A percentile compares a stretch with the other conserved stretches of the same genome.
These are phyloP conservation scores for Termitomyces sp. DNA, from an alignment of 768 basidiomycete species.

Conservation along the genomic window DNA sequence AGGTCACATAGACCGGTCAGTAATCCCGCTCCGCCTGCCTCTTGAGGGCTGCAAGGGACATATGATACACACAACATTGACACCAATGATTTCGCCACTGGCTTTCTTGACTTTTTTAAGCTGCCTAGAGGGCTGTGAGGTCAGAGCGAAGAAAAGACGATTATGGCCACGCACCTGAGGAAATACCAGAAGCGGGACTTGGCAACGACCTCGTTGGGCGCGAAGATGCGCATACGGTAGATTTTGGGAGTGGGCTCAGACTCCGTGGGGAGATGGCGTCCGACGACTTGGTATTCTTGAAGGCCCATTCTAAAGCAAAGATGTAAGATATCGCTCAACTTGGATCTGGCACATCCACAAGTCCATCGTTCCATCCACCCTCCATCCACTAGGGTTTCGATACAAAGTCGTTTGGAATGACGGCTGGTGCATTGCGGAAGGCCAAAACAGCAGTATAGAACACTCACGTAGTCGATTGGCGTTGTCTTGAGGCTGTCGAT, in stretches of 20 bases:
- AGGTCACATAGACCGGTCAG: conserved; percentile 42
- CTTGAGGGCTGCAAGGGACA: conserved; percentile 77
- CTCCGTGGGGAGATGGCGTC: conserved; percentile 95
- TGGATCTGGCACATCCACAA: conserved; percentile 23
- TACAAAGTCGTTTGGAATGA: conserved; percentile 8
- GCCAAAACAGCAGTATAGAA: conserved; percentile 4
- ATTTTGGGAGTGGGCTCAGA: conserved; percentile 94
- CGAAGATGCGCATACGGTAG: conserved; percentile 99
- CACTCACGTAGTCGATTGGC: conserved; percentile 36
- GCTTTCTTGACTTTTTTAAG: conserved; percentile 99
- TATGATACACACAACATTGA: conserved; percentile 89
- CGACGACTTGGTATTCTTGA: conserved; percentile 95
- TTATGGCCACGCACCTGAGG: conserved; percentile 61
- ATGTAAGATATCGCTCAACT: conserved; percentile 12
- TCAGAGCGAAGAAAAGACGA: neutral
- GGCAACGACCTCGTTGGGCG: conserved; percentile 97
- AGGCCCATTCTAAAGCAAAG: conserved; percentile 60
- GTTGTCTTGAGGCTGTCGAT: conserved; percentile 33
- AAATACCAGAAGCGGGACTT: conserved; percentile 99
- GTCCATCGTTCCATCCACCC: conserved; percentile 26
- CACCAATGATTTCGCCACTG: conserved; percentile 97
- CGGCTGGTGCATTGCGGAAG: neutral
- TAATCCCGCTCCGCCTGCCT: conserved; percentile 80
- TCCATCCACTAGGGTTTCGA: conserved; percentile 13
- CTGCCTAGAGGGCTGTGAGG: conserved; percentile 52